Base-by-base conservation (phyloP, 139 green algal species). In the Tetraselmis chui region DNA sequence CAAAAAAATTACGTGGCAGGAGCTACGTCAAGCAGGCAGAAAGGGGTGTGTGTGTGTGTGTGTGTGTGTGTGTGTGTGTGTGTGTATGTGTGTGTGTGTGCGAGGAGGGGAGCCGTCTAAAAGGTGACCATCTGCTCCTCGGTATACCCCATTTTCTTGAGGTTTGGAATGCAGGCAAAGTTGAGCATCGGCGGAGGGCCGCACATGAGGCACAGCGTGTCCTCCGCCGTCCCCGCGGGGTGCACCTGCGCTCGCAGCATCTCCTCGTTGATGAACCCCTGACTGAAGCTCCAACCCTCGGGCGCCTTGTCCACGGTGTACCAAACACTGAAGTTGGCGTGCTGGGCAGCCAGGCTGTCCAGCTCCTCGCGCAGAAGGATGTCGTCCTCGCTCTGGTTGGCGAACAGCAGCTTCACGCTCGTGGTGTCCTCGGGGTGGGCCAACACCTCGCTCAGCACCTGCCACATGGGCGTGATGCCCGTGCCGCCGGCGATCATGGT, bases 401-500 rank as follows among this genome's bases (percentile, higher is more conserved):
- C 96, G 80, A 94, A 99, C 75, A 99, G 59, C n/a, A 99, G 91
- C 59, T 78, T 85, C 23, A 98, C 86, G 86, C 91, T 79, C 0
- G 94, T 99, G 29, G 76, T 79, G 86, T 99, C 96, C 32, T 93
- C 81, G 1, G 88, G 78, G 85, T 99, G 90, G 75, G 90, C 89
- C 26, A 97, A 83, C 28, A 98, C 85, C 23, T 93, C 92, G 85
- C 93, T 90, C 81, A 94, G 91, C 30, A 97, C 87, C 82, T 93
- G 89, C 30, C 30, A 75, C 30, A 81, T 81, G 31, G 26, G 24
- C 25, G 90, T 95, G 81, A 95, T 97, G 79, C 95, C 96, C 0
- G 97, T 98, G 77, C 97, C 97, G 59, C 97, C 97, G 25, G 95
- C 95, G 45, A 99, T 90, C 90, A 99, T 96, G 31, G 83, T 91